These are phyloP conservation scores for Venturia aucupariae DNA, from an alignment of 2,329 filamentous ascomycete species.

Conservation along the genomic window DNA sequence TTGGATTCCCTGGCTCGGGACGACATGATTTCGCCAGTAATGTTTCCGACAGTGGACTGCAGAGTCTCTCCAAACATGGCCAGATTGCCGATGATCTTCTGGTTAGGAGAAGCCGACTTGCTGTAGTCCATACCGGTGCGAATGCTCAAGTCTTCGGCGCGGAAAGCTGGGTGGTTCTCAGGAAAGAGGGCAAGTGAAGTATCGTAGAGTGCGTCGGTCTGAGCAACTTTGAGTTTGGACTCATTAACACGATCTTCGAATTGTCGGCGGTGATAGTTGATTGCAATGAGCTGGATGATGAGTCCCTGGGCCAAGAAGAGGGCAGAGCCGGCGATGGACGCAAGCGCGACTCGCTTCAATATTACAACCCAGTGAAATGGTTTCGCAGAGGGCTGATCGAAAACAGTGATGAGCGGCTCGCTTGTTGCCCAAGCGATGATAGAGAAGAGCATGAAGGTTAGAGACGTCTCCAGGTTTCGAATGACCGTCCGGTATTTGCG, in stretches of 20 bases:
- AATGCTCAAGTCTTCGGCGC: slow-evolving; percentile 72
- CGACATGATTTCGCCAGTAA: slow-evolving; percentile 78
- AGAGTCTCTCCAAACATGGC: slow-evolving; percentile 8
- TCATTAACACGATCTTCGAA: slow-evolving; percentile 65
- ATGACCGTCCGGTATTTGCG: slow-evolving; percentile 14
- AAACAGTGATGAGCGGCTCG: slow-evolving; percentile 13
- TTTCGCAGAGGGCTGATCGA: background rate
- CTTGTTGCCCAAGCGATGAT: slow-evolving; percentile 9
- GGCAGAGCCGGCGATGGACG: slow-evolving; percentile 52
- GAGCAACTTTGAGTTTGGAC: slow-evolving; percentile 65
- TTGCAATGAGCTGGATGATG: slow-evolving; percentile 61
- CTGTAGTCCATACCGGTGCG: slow-evolving; percentile 42
- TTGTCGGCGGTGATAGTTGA: slow-evolving; percentile 65
- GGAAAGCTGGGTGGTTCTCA: slow-evolving; percentile 72
- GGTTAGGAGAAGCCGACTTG: slow-evolving; percentile 47
- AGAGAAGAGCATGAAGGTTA: slow-evolving; percentile 12
- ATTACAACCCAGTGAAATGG: slow-evolving; percentile 12
- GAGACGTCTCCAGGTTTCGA: slow-evolving; percentile 13
- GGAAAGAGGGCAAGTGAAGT: slow-evolving; percentile 73
- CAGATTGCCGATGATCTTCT: slow-evolving; percentile 47
- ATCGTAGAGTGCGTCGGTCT: slow-evolving; percentile 70
- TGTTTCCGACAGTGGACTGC: slow-evolving; percentile 68
- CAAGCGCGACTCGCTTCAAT: slow-evolving; percentile 40
- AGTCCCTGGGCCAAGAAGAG: slow-evolving; percentile 60
- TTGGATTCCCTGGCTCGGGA: slow-evolving; percentile 57